Conservation (phyloP, 768 basidiomycete genomes). For the Hemileccinum impolitum region DNA sequence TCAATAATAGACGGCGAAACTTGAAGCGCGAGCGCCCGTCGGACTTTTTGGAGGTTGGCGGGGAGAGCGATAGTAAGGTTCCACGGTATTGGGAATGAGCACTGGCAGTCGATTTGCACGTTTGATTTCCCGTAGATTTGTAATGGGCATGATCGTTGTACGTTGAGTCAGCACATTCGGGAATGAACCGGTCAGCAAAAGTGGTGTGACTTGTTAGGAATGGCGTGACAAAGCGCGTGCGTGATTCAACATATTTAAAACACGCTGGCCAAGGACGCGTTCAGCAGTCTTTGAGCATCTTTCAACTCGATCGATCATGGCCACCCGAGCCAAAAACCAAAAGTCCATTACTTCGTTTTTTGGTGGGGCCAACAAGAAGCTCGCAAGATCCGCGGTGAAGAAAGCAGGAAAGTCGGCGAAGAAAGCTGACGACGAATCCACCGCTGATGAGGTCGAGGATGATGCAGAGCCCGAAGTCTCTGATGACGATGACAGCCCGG, state of each 20-base stretch:
- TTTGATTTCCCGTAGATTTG: slow-evolving; percentile 1
- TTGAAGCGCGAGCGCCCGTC: slow-evolving; percentile 80
- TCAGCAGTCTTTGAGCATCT: neutral
- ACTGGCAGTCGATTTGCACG: neutral
- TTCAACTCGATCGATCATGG: slow-evolving; percentile 37
- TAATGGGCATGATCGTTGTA: slow-evolving; percentile 2
- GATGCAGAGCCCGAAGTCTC: slow-evolving; percentile 33
- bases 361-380: slow-evolving; percentile 32
- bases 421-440: slow-evolving; percentile 29
- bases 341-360: slow-evolving; percentile 57
- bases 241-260: neutral
- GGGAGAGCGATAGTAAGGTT: slow-evolving; percentile 60
- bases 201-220: neutral
- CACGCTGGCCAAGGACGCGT: slow-evolving; percentile 16
- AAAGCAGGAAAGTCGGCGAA: slow-evolving; percentile 32
- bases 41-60: slow-evolving; percentile 76
- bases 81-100: slow-evolving; percentile 74
- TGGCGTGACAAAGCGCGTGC: slow-evolving; percentile 15
- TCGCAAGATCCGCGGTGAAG: slow-evolving; percentile 18
- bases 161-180: slow-evolving; percentile 5
- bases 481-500: slow-evolving; percentile 31
- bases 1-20: slow-evolving; percentile 76
- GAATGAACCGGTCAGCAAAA: slow-evolving; percentile 6
- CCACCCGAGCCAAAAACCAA: slow-evolving; percentile 44
- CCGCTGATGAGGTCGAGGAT: slow-evolving; percentile 33